These are phyloP conservation scores for Aschersonia sp. DNA, from an alignment of 2,329 filamentous ascomycete species.

Conservation along the genomic window DNA sequence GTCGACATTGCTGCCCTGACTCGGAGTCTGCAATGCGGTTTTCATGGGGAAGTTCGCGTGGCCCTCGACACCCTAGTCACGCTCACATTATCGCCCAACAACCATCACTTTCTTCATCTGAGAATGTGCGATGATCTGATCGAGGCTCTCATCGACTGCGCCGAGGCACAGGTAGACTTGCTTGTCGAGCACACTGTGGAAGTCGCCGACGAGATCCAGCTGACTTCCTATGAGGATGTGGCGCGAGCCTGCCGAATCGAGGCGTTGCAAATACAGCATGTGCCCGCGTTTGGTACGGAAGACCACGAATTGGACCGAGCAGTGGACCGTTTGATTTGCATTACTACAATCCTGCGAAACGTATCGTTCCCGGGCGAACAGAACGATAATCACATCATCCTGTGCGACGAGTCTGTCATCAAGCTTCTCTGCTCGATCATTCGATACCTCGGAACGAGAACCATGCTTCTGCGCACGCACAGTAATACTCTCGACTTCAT, in stretches of 20 bases:
- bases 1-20: slow-evolving; percentile 86
- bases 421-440: slow-evolving; percentile 76
- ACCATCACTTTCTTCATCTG: slow-evolving; percentile 52
- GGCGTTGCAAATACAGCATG: slow-evolving; percentile 55
- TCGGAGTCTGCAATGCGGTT: slow-evolving; percentile 78
- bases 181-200: slow-evolving; percentile 76
- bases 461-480: slow-evolving; percentile 69
- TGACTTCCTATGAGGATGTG: slow-evolving; percentile 80
- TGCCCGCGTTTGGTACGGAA: slow-evolving; percentile 57
- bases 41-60: slow-evolving; percentile 77
- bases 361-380: slow-evolving; percentile 61
- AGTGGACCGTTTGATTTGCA: slow-evolving; percentile 75
- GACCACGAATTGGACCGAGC: slow-evolving; percentile 77
- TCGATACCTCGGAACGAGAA: slow-evolving; percentile 75
- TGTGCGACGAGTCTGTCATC: slow-evolving; percentile 66
- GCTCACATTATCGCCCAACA: slow-evolving; percentile 46
- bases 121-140: slow-evolving; percentile 75
- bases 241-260: slow-evolving; percentile 66
- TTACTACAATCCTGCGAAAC: slow-evolving; percentile 86
- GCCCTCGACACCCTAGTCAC: slow-evolving; percentile 73
- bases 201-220: slow-evolving; percentile 71
- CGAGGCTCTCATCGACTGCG: slow-evolving; percentile 79
- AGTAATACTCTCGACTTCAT: slow-evolving; percentile 88
- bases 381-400: slow-evolving; percentile 52
- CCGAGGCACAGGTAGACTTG: slow-evolving; percentile 72